Percentiles rank a stretch among this genome's conserved stretches.
Conservation (phyloP, 1,139 yeast species). For the Candida tetrigidarum region DNA sequence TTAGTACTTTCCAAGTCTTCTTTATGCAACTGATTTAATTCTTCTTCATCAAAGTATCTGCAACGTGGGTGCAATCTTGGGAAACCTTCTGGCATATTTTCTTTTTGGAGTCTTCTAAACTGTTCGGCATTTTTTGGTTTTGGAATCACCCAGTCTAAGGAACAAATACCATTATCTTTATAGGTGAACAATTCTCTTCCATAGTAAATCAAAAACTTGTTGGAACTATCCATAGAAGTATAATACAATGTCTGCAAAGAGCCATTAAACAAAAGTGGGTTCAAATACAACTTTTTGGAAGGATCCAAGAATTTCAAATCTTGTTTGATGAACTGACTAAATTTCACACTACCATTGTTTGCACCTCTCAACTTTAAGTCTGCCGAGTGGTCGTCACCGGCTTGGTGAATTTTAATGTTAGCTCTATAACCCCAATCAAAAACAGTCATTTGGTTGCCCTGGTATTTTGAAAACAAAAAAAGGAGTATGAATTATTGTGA, state of each 20-base stretch:
- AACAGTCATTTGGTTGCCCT: constrained; percentile 16
- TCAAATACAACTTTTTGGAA: constrained; percentile 51
- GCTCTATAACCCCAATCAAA: constrained; percentile 47
- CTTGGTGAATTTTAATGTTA: constrained; percentile 32
- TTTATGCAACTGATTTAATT: constrained; percentile 29
- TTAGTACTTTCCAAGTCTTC: constrained; percentile 33
- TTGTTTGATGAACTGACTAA: constrained; percentile 27
- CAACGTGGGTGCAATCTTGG: constrained; percentile 83
- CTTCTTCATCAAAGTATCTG: constrained; percentile 61
- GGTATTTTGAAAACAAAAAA: background rate
- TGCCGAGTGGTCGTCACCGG: constrained; percentile 22
- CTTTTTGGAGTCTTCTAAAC: constrained; percentile 52
- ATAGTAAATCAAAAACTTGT: constrained; percentile 62
- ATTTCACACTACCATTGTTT: constrained; percentile 20
- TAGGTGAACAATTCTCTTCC: constrained; percentile 74
- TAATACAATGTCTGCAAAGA: constrained; percentile 75
- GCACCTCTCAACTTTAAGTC: constrained; percentile 21
- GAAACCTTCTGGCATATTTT: constrained; percentile 66
- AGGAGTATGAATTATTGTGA: background rate
- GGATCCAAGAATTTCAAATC: constrained; percentile 32
- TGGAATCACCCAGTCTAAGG: constrained; percentile 76
- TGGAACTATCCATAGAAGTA: constrained; percentile 56
- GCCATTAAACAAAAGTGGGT: constrained; percentile 73
- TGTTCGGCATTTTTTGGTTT: constrained; percentile 47
- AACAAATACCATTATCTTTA: constrained; percentile 67